phyloP scores from a whole-genome alignment of 805 yeast genomes.

The Debaryomyces castellii region DNA sequence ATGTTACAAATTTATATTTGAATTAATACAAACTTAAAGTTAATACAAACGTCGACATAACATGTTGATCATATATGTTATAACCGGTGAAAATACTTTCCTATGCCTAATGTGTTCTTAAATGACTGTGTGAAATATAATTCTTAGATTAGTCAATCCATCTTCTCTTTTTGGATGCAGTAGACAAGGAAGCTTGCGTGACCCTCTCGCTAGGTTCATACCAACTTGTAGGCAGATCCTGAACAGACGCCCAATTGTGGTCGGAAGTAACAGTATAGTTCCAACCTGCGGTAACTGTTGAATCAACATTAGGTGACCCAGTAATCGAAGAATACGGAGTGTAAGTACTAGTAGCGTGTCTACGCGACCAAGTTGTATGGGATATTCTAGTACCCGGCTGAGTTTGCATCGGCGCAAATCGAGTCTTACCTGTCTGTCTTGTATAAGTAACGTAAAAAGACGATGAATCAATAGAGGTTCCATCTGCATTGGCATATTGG shows the following conservation, averaged over 20 bases:
- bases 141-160: slow-evolving; percentile 28
- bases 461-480: slow-evolving; percentile 24
- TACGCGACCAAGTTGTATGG: slow-evolving; percentile 61
- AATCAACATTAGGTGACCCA: slow-evolving; percentile 42
- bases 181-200: slow-evolving; percentile 31
- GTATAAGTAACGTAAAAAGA: slow-evolving; percentile 71
- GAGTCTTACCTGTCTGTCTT: slow-evolving; percentile 70
- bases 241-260: slow-evolving; percentile 70
- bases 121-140: too few relatives aligned
- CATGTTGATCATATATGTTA: too few relatives aligned
- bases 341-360: slow-evolving; percentile 67
- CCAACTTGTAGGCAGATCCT: slow-evolving; percentile 64
- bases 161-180: slow-evolving; percentile 35
- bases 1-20: too few relatives aligned
- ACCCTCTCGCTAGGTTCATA: slow-evolving; percentile 61
- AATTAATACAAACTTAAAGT: too few relatives aligned
- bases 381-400: slow-evolving; percentile 80
- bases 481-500: slow-evolving; percentile 23
- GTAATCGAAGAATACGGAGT: slow-evolving; percentile 49
- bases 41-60: too few relatives aligned
- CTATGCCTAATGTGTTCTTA: too few relatives aligned
- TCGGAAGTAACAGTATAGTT: slow-evolving; percentile 62
- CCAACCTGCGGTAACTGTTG: slow-evolving; percentile 89
- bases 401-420: slow-evolving; percentile 90
- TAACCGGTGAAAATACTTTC: background rate